Percentiles rank a stretch among this genome's conserved stretches.
Evolutionary conservation across 2,329 filamentous ascomycete genomes (phyloP).

Genomic region (Aspergillus piperis): DNA sequence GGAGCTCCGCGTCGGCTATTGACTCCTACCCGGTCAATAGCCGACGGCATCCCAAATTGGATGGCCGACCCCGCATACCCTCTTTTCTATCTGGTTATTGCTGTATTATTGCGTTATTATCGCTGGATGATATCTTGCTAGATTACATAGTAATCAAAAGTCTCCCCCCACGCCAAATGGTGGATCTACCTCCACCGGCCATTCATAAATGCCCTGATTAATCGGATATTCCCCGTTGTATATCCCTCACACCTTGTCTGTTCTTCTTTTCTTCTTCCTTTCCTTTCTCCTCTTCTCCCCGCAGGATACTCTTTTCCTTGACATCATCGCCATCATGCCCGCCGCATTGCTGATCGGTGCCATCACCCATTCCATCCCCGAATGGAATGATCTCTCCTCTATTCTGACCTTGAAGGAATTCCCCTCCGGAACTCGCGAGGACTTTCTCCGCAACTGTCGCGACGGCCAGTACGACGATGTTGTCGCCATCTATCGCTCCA

Average conservation of each 20-base stretch:
- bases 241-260: neutral
- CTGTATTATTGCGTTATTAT: too few relatives aligned
- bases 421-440: constrained; percentile 53
- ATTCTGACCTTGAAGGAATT: constrained; percentile 54
- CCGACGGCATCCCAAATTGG: neutral
- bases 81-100: too few relatives aligned
- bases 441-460: constrained; percentile 58
- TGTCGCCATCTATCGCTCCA: constrained; percentile 60
- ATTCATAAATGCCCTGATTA: neutral
- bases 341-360: constrained; percentile 48
- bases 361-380: constrained; percentile 45
- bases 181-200: neutral
- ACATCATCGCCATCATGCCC: constrained; percentile 34
- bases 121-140: too few relatives aligned
- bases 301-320: neutral
- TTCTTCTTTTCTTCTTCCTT: neutral
- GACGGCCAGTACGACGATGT: constrained; percentile 58
- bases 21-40: constrained; percentile 11
- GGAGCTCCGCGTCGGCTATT: constrained; percentile 19
- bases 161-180: neutral
- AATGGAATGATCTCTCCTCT: constrained; percentile 47
- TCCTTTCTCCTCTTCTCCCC: neutral
- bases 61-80: neutral
- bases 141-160: too few relatives aligned
- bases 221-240: neutral